These are phyloP conservation scores for Peronosclerospora sorghi DNA, from an alignment of 352 stramenopile species.

Conservation along the genomic window DNA sequence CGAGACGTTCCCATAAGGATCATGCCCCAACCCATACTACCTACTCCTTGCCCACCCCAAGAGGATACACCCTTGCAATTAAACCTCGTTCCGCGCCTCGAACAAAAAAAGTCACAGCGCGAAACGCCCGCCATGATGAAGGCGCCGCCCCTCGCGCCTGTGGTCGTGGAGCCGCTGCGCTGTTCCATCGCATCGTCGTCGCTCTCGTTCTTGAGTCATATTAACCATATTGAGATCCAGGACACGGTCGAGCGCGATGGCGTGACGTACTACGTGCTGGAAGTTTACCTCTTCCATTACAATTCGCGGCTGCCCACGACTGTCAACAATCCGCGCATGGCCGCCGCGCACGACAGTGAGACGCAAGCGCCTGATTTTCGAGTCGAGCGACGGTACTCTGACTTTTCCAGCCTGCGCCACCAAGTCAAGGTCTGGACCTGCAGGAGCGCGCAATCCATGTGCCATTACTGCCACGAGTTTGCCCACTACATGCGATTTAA, in stretches of 20 bases:
- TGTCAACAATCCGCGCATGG: slow-evolving; percentile 30
- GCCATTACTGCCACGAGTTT: slow-evolving; percentile 52
- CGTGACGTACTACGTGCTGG: slow-evolving; percentile 43
- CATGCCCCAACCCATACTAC: neutral
- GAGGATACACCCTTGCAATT: slow-evolving; percentile 18
- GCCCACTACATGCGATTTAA: slow-evolving; percentile 42
- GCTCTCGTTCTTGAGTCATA: slow-evolving; percentile 36
- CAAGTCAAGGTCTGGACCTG: slow-evolving; percentile 33
- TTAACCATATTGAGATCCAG: slow-evolving; percentile 45
- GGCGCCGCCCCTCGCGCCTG: slow-evolving; percentile 24
- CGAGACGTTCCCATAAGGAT: no score
- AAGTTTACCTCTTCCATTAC: slow-evolving; percentile 43
- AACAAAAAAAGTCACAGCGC: slow-evolving; percentile 13
- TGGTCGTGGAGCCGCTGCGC: slow-evolving; percentile 30
- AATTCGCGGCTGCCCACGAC: slow-evolving; percentile 36
- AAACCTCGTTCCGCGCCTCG: slow-evolving; percentile 19
- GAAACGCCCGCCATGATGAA: slow-evolving; percentile 16
- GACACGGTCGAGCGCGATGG: slow-evolving; percentile 27
- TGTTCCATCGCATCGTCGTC: slow-evolving; percentile 20
- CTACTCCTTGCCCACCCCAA: neutral
- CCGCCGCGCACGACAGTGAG: slow-evolving; percentile 10
- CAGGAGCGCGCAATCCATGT: slow-evolving; percentile 36
- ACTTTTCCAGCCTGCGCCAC: slow-evolving; percentile 40
- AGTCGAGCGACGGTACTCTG: slow-evolving; percentile 50
- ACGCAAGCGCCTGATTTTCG: slow-evolving; percentile 32